A percentile compares a stretch with the other conserved stretches of the same genome.
Conservation (phyloP, 2,329 filamentous ascomycete genomes). For the Hortaea sp. region DNA sequence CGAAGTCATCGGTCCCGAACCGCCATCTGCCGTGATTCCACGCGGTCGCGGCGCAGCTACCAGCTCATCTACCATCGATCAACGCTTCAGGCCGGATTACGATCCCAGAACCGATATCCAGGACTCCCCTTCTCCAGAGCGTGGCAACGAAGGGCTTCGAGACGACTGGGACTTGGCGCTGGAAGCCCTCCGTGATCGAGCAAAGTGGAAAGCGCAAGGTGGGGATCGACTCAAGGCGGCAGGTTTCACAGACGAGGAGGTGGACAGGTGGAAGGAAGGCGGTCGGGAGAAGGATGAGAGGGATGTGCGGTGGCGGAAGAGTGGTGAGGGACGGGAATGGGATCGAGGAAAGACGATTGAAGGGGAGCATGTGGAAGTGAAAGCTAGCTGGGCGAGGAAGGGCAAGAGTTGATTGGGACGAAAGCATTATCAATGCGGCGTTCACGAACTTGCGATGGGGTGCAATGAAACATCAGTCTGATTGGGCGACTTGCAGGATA, state of each 20-base stretch:
- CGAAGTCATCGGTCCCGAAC: conserved; percentile 62
- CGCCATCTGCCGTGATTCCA: conserved; percentile 36
- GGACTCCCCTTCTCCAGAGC: conserved; percentile 11
- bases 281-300: conserved; percentile 51
- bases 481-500: too few species aligned
- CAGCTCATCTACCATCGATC: conserved; percentile 59
- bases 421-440: too few species aligned
- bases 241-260: conserved; percentile 67
- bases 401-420: neutral
- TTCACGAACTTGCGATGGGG: too few species aligned
- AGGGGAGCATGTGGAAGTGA: conserved; percentile 42
- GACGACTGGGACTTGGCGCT: conserved; percentile 72
- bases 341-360: conserved; percentile 56
- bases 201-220: conserved; percentile 63
- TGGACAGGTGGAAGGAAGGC: conserved; percentile 55
- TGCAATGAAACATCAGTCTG: too few species aligned
- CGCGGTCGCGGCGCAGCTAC: conserved; percentile 59
- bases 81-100: conserved; percentile 62
- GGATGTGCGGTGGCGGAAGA: conserved; percentile 30
- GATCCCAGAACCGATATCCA: conserved; percentile 46
- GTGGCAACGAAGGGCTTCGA: conserved; percentile 27
- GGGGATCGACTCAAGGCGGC: conserved; percentile 66
- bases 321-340: conserved; percentile 53
- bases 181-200: conserved; percentile 69
- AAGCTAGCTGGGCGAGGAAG: conserved; percentile 35